Base-by-base conservation (phyloP, 306 rosid species). In the Chamaecrista fasciculata region DNA sequence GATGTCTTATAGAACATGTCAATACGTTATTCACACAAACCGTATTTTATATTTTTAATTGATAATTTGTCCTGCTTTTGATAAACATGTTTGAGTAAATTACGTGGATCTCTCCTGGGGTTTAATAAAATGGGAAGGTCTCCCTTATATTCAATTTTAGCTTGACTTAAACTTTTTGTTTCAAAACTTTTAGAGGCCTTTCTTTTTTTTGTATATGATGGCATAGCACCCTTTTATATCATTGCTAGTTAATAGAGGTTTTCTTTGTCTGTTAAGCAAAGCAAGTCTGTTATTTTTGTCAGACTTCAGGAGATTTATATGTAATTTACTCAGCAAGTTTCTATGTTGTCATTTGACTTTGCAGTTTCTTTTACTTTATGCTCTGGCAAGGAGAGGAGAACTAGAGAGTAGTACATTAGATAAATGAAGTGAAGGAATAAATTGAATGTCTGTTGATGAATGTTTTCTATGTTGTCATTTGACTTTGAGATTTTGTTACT, bases 11-110 rank as follows among this genome's bases (percentile, higher is more conserved):
- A 62, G 12, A 62, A 31, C 44, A 18, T 11, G 12, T n/a, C n/a
- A n/a, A 10, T n/a, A n/a, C n/a, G n/a, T n/a, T n/a, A n/a, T n/a
- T 67, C 19, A 11, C 33, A 33, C 80, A 16, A 46, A 53, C 34
- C 67, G 52, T 67, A 66, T 44, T 33, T 23, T 34, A 19, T 36
- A 19, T 62, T 28, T 31, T 20, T 15, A 68, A 62, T 44, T 12
- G 59, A 40, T 57, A 34, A 16, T 18, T 33, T 8, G n/a, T 33
- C 8, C 40, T n/a, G 10, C 21, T 36, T 47, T 60, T 59, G 25
- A 34, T 39, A 37, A 11, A 68, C 49, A 15, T 8, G 12, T 26
- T 62, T 44, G 50, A 47, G 20, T 48, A 51, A 57, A 14, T 62
- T 50, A 43, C 51, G 16, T 40, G 50, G 50, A 12, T 37, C 50